Percentiles rank a stretch among this genome's conserved stretches.
These are phyloP conservation scores for Tricholoma flavovirens DNA, from an alignment of 768 basidiomycete genomes.

Conservation along the genomic window DNA sequence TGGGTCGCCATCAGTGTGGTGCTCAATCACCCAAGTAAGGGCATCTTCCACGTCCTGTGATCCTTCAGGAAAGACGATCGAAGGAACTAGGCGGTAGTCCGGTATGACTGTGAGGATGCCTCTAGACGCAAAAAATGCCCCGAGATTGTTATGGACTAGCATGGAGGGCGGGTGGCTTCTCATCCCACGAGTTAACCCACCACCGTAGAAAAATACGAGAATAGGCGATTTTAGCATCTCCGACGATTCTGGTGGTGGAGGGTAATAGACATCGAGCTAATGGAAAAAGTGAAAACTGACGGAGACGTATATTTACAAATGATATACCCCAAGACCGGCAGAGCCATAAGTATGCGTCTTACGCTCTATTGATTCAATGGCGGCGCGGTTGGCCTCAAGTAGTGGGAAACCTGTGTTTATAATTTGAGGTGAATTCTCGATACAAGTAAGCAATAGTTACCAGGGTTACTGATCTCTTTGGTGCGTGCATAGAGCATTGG, in stretches of 20 bases:
- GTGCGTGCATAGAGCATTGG: neutral
- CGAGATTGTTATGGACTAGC: slow-evolving; percentile 22
- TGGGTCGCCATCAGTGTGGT: slow-evolving; percentile 8
- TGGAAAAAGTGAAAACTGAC: neutral
- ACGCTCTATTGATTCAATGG: slow-evolving; percentile 13
- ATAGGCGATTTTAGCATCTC: slow-evolving; percentile 7
- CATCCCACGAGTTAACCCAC: slow-evolving; percentile 17
- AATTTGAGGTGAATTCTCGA: neutral
- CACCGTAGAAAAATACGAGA: slow-evolving; percentile 22
- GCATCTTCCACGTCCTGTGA: slow-evolving; percentile 21
- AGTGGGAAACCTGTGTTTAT: slow-evolving; percentile 12
- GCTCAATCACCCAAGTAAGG: slow-evolving; percentile 14
- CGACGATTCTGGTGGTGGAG: neutral
- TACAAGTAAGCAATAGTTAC: neutral
- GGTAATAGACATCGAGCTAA: slow-evolving; percentile 24
- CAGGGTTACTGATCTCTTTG: slow-evolving; percentile 14
- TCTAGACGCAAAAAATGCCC: slow-evolving; percentile 21
- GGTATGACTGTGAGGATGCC: slow-evolving; percentile 22
- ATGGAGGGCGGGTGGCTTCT: slow-evolving; percentile 15
- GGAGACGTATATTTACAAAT: slow-evolving; percentile 3
- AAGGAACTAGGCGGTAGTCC: slow-evolving; percentile 22
- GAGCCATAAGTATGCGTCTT: slow-evolving; percentile 16
- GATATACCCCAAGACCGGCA: slow-evolving; percentile 9
- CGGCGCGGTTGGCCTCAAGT: slow-evolving; percentile 16
- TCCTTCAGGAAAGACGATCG: slow-evolving; percentile 18